phyloP scores from a whole-genome alignment of 2,329 filamentous ascomycete genomes.

The Nannizziopsis barbatae region DNA sequence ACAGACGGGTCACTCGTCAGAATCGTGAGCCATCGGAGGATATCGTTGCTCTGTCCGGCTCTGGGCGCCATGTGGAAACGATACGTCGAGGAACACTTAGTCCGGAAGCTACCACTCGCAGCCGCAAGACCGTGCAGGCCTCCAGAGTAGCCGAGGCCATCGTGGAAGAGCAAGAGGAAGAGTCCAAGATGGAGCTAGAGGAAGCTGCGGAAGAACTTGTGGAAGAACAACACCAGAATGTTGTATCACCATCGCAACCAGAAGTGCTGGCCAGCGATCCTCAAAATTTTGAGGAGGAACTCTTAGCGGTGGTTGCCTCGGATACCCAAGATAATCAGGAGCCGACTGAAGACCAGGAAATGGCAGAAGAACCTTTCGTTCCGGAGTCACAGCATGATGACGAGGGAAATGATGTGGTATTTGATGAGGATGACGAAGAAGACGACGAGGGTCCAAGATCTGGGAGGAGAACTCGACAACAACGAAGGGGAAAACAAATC shows the following conservation, averaged over 20 bases:
- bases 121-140: constrained; percentile 5
- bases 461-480: constrained; percentile 29
- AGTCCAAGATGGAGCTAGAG: constrained; percentile 16
- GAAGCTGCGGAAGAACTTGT: background rate
- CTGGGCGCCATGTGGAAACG: constrained; percentile 46
- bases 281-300: constrained; percentile 27
- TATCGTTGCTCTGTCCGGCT: constrained; percentile 48
- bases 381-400: constrained; percentile 34
- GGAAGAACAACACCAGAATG: background rate
- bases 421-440: constrained; percentile 30
- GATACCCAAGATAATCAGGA: constrained; percentile 16
- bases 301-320: constrained; percentile 17
- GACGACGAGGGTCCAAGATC: constrained; percentile 45
- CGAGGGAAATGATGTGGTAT: too few species aligned
- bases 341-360: constrained; percentile 26
- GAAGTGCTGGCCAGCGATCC: constrained; percentile 36
- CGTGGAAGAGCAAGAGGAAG: constrained; percentile 45
- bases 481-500: constrained; percentile 17
- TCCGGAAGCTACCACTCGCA: constrained; percentile 25
- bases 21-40: constrained; percentile 47
- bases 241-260: constrained; percentile 24
- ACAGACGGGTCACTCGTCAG: constrained; percentile 47
- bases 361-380: constrained; percentile 29
- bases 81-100: constrained; percentile 45
- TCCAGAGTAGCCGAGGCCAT: constrained; percentile 35